These are phyloP conservation scores for Psilocybe subaeruginosa DNA, from an alignment of 768 basidiomycete species.

Conservation along the genomic window DNA sequence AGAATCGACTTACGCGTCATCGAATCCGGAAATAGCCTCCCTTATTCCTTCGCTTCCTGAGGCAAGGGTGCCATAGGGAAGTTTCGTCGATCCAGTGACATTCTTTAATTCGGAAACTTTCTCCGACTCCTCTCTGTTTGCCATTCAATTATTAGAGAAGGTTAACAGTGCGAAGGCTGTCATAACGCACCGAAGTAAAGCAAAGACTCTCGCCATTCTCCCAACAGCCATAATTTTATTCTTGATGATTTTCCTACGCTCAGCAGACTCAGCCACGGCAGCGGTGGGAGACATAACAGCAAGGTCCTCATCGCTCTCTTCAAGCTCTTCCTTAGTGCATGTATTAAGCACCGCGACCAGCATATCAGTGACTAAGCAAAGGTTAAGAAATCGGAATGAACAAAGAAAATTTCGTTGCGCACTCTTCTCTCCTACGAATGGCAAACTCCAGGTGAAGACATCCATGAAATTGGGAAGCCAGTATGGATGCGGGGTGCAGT, in stretches of 20 bases:
- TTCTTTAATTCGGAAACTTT: conserved; percentile 96
- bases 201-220: conserved; percentile 94
- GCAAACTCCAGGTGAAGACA: conserved; percentile 98
- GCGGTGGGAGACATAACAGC: conserved; percentile 41
- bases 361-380: conserved; percentile 90
- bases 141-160: background rate
- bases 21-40: conserved; percentile 91
- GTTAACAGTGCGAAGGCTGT: background rate
- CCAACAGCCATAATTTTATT: conserved; percentile 99
- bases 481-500: conserved; percentile 93
- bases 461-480: conserved; percentile 99
- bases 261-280: conserved; percentile 53
- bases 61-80: conserved; percentile 85
- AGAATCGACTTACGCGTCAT: conserved; percentile 80
- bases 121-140: conserved; percentile 91
- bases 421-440: conserved; percentile 99
- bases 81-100: conserved; percentile 73
- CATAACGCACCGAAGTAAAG: conserved; percentile 78
- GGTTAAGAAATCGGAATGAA: conserved; percentile 2
- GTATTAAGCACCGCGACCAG: conserved; percentile 94
- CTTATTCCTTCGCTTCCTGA: conserved; percentile 93
- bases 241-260: conserved; percentile 91
- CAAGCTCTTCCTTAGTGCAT: conserved; percentile 95
- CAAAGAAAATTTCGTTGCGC: conserved; percentile 26
- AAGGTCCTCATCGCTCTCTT: conserved; percentile 73